Conservation (phyloP, 179 eudicot species). For the Beta corolliflora region DNA sequence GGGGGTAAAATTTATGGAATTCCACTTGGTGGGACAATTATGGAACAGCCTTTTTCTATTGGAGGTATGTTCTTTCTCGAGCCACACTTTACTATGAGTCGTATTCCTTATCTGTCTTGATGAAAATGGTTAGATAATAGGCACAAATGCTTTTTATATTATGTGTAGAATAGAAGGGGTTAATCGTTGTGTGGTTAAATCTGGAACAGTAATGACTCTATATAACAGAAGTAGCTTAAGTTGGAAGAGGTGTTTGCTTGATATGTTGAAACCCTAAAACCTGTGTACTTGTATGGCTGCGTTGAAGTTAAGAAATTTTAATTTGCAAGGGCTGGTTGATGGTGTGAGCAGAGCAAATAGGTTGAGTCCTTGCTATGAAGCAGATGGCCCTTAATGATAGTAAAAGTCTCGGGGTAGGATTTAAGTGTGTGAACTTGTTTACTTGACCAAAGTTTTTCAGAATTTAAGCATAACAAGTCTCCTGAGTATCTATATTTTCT, state of each 20-base stretch:
- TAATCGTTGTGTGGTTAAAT: background rate
- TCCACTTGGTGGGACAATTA: conserved; percentile 93
- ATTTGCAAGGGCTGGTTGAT: background rate
- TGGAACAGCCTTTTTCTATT: conserved; percentile 96
- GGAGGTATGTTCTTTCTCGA: conserved; percentile 60
- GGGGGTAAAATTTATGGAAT: conserved; percentile 95
- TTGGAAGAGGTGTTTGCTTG: background rate
- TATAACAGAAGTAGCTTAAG: background rate
- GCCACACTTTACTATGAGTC: background rate
- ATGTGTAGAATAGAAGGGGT: no score
- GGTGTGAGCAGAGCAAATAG: background rate
- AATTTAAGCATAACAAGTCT: background rate
- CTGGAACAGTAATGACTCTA: background rate
- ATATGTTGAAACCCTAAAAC: background rate
- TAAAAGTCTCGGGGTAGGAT: background rate
- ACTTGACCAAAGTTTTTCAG: background rate
- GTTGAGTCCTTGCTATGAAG: background rate
- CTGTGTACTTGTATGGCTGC: background rate
- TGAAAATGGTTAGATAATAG: background rate
- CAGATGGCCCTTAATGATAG: background rate
- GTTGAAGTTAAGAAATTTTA: background rate
- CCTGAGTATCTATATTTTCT: background rate
- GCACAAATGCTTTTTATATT: background rate
- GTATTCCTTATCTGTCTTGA: background rate
- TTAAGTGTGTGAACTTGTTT: background rate